Percentiles rank a stretch among this genome's conserved stretches.
These are phyloP conservation scores for Epichloe gansuensis DNA, from an alignment of 2,329 filamentous ascomycete species.

Conservation along the genomic window DNA sequence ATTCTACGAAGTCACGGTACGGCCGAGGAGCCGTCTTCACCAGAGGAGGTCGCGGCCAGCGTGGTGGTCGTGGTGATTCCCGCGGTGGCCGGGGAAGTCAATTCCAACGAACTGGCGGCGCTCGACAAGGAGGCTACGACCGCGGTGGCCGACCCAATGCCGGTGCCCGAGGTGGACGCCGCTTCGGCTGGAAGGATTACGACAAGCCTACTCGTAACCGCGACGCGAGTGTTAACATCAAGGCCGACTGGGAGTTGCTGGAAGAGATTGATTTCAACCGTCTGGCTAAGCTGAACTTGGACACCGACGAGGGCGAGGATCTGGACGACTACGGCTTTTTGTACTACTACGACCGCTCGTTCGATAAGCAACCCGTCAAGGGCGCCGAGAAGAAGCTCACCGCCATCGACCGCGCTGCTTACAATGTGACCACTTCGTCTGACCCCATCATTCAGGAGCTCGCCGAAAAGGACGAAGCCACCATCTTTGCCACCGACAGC, in stretches of 20 bases:
- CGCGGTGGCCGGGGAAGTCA: constrained; percentile 45
- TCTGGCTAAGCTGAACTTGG: constrained; percentile 87
- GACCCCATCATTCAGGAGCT: constrained; percentile 96
- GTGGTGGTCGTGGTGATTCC: constrained; percentile 49
- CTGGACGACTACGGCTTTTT: constrained; percentile 93
- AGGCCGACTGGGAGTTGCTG: constrained; percentile 85
- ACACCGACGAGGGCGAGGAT: constrained; percentile 89
- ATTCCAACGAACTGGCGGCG: constrained; percentile 62
- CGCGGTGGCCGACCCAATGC: constrained; percentile 56
- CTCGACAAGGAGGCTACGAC: constrained; percentile 59
- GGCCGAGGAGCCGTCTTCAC: constrained; percentile 84
- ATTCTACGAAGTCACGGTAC: constrained; percentile 75
- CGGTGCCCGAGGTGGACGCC: constrained; percentile 59
- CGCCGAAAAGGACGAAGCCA: constrained; percentile 88
- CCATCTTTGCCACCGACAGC: constrained; percentile 92
- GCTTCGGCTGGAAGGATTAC: constrained; percentile 97
- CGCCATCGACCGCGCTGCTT: constrained; percentile 83
- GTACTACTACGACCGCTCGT: constrained; percentile 93
- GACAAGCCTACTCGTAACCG: constrained; percentile 96
- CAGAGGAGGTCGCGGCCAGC: constrained; percentile 63
- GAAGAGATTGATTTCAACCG: constrained; percentile 99
- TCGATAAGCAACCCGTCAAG: constrained; percentile 89
- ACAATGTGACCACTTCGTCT: constrained; percentile 94
- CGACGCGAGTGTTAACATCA: constrained; percentile 91
- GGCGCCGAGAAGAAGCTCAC: constrained; percentile 76